Percentiles rank a stretch among this genome's conserved stretches.
These are phyloP conservation scores for Mollisia scopiformis DNA, from an alignment of 2,329 filamentous ascomycete species.

Conservation along the genomic window DNA sequence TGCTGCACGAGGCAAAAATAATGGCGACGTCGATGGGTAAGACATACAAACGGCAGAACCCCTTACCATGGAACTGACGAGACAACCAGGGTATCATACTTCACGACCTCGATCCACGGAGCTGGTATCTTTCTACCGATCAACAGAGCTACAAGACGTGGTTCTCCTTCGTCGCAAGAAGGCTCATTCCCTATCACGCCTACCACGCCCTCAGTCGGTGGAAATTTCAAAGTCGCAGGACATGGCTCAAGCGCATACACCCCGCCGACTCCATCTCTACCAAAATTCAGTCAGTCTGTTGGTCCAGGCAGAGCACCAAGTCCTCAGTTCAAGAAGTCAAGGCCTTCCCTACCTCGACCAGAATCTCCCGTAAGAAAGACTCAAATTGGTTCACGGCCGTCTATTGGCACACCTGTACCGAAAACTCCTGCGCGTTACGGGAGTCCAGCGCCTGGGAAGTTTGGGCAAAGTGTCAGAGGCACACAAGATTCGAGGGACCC, in stretches of 20 bases:
- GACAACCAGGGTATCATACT: slow-evolving; percentile 68
- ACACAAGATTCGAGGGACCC: slow-evolving; percentile 58
- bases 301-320: slow-evolving; percentile 72
- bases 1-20: slow-evolving; percentile 88
- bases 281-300: slow-evolving; percentile 88
- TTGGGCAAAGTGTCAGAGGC: slow-evolving; percentile 66
- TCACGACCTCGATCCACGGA: slow-evolving; percentile 75
- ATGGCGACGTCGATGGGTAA: slow-evolving; percentile 92
- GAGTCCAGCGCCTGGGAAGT: slow-evolving; percentile 63
- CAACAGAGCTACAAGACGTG: slow-evolving; percentile 74
- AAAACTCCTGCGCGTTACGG: slow-evolving; percentile 60
- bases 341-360: slow-evolving; percentile 81
- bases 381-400: slow-evolving; percentile 59
- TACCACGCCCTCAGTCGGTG: slow-evolving; percentile 59
- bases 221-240: slow-evolving; percentile 49
- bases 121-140: slow-evolving; percentile 93
- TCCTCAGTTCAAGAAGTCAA: slow-evolving; percentile 70
- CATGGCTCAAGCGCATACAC: slow-evolving; percentile 59
- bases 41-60: slow-evolving; percentile 38
- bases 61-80: slow-evolving; percentile 27
- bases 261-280: slow-evolving; percentile 65
- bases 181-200: slow-evolving; percentile 68
- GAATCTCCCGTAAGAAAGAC: slow-evolving; percentile 81
- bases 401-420: slow-evolving; percentile 51
- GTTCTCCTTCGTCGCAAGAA: slow-evolving; percentile 55